Conservation (phyloP, 345 rosid species). For the Ceriops decandra region DNA sequence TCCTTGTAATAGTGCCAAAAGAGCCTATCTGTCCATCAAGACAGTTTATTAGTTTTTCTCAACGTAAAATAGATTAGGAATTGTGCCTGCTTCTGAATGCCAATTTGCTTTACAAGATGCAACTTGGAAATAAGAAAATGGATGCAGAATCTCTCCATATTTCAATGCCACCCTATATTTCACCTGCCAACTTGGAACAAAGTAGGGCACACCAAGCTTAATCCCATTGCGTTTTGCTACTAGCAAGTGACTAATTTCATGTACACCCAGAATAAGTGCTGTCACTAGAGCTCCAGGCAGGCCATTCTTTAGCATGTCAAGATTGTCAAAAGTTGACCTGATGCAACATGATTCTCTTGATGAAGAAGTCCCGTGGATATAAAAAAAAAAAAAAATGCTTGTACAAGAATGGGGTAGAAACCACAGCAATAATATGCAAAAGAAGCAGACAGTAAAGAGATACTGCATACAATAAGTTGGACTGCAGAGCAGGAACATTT, state of each 20-base stretch:
- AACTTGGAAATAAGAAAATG: background rate
- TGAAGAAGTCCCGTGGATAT: background rate
- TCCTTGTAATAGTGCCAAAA: constrained; percentile 93
- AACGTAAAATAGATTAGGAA: background rate
- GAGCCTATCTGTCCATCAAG: constrained; percentile 96
- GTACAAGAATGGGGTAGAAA: constrained; percentile 2
- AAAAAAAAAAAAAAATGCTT: background rate
- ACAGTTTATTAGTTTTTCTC: constrained; percentile 32
- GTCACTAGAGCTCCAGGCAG: constrained; percentile 86
- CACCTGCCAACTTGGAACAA: constrained; percentile 99
- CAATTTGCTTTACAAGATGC: background rate
- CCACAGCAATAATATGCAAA: background rate
- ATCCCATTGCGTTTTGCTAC: constrained; percentile 60
- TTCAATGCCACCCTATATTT: constrained; percentile 9
- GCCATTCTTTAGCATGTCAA: constrained; percentile 61
- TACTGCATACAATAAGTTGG: constrained; percentile 64
- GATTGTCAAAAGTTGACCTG: constrained; percentile 83
- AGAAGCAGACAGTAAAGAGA: constrained; percentile 10
- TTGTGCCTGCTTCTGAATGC: constrained; percentile 6
- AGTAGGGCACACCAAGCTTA: constrained; percentile 84
- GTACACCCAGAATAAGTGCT: constrained; percentile 70
- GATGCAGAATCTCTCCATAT: background rate
- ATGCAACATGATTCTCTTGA: constrained; percentile 9
- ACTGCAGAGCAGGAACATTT: constrained; percentile 82
- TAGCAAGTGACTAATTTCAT: constrained; percentile 73